These are phyloP conservation scores for Martiniozyma abietophila DNA, from an alignment of 805 yeast species.

Conservation along the genomic window DNA sequence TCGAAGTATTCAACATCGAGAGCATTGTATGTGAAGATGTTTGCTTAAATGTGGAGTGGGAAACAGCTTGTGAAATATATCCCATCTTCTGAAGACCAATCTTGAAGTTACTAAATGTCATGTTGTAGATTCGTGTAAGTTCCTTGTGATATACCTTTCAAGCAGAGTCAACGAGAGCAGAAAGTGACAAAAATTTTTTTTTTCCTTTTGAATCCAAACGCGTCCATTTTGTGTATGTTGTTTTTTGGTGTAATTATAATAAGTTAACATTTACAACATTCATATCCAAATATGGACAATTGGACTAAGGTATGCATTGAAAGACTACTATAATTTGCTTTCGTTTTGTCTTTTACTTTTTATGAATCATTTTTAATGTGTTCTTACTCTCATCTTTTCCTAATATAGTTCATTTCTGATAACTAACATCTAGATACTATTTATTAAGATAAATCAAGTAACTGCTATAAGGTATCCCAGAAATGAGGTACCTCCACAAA, in stretches of 20 bases:
- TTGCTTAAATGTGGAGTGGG: conserved; percentile 8
- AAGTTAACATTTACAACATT: too few species aligned
- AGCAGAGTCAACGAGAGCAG: too few species aligned
- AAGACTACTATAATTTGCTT: too few species aligned
- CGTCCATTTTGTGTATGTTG: too few species aligned
- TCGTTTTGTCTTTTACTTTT: too few species aligned
- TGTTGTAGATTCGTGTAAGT: conserved; percentile 6
- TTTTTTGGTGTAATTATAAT: too few species aligned
- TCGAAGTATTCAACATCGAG: conserved; percentile 20
- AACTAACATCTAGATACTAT: conserved; percentile 3
- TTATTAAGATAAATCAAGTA: conserved; percentile 3
- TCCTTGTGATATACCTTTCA: too few species aligned
- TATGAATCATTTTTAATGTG: too few species aligned
- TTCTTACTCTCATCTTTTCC: too few species aligned
- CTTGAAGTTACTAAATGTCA: conserved; percentile 21
- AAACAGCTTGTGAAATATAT: conserved; percentile 7
- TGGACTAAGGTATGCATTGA: conserved; percentile 10
- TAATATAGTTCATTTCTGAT: too few species aligned
- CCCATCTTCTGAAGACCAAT: conserved; percentile 18
- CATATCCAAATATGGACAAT: conserved; percentile 8
- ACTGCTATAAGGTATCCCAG: conserved; percentile 16
- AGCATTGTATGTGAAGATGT: conserved; percentile 8
- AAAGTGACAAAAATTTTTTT: too few species aligned
- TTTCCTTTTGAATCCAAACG: too few species aligned
- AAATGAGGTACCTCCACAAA: conserved; percentile 11